Percentiles rank a stretch among this genome's conserved stretches.
Evolutionary conservation across 2,329 filamentous ascomycete genomes (phyloP).

Genomic region (Sporothrix pallida): DNA sequence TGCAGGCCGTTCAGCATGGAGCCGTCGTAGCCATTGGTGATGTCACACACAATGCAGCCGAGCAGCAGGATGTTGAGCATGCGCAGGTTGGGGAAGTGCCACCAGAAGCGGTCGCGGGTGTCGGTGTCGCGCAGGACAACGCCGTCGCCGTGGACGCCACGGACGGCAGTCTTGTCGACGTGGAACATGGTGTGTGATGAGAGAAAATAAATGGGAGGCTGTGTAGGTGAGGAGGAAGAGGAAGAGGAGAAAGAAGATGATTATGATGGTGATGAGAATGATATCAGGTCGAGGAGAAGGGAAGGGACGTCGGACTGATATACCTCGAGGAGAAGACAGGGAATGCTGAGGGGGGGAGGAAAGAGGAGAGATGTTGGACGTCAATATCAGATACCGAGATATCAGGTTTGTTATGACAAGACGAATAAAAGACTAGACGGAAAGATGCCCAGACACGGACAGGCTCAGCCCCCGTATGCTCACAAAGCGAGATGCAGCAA

Average conservation of each 20-base stretch:
- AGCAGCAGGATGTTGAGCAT: conserved; percentile 33
- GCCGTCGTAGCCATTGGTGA: conserved; percentile 38
- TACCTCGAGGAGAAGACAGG: neutral
- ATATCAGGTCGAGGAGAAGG: neutral
- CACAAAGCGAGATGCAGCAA: conserved; percentile 10
- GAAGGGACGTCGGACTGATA: neutral
- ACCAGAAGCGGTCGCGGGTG: conserved; percentile 35
- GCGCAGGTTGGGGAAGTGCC: conserved; percentile 34
- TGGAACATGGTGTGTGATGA: conserved; percentile 26
- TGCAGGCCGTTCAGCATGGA: conserved; percentile 50
- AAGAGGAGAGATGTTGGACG: too few relatives aligned
- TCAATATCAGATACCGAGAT: neutral
- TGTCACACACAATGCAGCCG: conserved; percentile 35
- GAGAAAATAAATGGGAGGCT: too few relatives aligned
- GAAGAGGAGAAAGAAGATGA: neutral
- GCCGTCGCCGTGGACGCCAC: conserved; percentile 30
- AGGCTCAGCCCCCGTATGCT: conserved; percentile 1
- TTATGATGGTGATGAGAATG: too few relatives aligned
- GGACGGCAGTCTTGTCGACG: conserved; percentile 31
- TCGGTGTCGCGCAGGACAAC: conserved; percentile 35
- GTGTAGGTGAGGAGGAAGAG: neutral
- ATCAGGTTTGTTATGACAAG: neutral
- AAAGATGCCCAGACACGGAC: conserved; percentile 22
- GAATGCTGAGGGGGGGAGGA: neutral
- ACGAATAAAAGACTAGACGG: neutral